These are phyloP conservation scores for Ogataea zsoltii DNA, from an alignment of 805 yeast genomes.

Conservation along the genomic window DNA sequence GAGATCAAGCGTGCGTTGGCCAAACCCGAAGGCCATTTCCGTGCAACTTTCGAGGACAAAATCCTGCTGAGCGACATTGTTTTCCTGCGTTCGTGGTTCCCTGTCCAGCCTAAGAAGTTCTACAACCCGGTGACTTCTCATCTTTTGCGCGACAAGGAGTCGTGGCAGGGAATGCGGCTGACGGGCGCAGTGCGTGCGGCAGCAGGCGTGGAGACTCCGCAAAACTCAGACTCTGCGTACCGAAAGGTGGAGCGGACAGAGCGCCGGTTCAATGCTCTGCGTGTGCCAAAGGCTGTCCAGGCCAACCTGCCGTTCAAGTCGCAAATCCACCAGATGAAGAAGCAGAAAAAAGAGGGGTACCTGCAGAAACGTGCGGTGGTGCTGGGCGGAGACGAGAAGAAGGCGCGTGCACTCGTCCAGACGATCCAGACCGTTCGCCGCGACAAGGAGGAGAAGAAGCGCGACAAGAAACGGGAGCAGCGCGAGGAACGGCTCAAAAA, in stretches of 20 bases:
- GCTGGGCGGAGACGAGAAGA: conserved; percentile 88
- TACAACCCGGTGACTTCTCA: conserved; percentile 96
- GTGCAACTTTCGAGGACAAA: conserved; percentile 97
- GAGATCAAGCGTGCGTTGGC: conserved; percentile 94
- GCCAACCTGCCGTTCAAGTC: conserved; percentile 86
- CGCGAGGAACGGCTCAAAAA: conserved; percentile 74
- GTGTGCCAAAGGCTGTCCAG: conserved; percentile 79
- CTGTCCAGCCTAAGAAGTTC: conserved; percentile 84
- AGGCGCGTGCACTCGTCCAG: conserved; percentile 85
- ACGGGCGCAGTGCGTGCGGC: conserved; percentile 93
- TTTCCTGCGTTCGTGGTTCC: conserved; percentile 94
- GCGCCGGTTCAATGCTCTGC: conserved; percentile 83
- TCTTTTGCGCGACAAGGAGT: conserved; percentile 69
- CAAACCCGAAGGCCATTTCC: conserved; percentile 90
- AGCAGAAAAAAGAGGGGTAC: conserved; percentile 81
- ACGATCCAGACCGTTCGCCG: conserved; percentile 82
- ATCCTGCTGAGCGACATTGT: conserved; percentile 87
- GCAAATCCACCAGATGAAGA: conserved; percentile 85
- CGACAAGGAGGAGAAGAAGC: conserved; percentile 79
- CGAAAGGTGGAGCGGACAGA: conserved; percentile 79
- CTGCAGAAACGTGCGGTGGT: conserved; percentile 91
- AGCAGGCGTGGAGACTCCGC: conserved; percentile 62
- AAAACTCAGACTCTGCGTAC: conserved; percentile 49
- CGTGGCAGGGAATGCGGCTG: conserved; percentile 96
- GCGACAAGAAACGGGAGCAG: conserved; percentile 70